Evolutionary conservation across 805 yeast genomes (phyloP).

Genomic region (Candida loeiensis): DNA sequence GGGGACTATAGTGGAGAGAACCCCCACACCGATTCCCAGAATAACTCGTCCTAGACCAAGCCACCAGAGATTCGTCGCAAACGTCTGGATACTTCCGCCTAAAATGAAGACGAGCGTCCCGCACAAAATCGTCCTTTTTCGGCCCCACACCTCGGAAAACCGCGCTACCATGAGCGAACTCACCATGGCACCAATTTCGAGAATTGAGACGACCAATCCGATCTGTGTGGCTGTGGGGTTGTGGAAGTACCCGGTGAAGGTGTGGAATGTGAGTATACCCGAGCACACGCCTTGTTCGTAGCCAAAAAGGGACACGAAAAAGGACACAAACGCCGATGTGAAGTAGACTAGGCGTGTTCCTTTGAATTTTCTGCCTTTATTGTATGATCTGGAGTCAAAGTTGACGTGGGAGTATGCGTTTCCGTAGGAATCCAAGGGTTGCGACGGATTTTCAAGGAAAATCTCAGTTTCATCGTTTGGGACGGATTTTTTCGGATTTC

Average conservation of each 20-base stretch:
- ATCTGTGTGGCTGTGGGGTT: conserved; percentile 71
- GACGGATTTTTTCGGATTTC: not conserved
- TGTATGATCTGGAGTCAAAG: conserved; percentile 33
- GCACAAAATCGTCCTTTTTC: conserved; percentile 71
- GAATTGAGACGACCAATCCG: conserved; percentile 84
- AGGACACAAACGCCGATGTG: conserved; percentile 43
- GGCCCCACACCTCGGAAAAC: conserved; percentile 74
- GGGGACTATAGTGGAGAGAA: conserved; percentile 80
- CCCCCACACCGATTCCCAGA: conserved; percentile 84
- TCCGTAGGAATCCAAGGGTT: conserved; percentile 29
- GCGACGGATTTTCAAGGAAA: too few species aligned
- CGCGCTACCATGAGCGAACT: conserved; percentile 77
- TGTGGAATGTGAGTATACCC: conserved; percentile 72
- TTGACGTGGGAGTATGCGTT: conserved; percentile 34
- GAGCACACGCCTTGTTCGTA: conserved; percentile 79
- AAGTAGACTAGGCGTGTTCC: conserved; percentile 40
- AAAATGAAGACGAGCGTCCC: conserved; percentile 76
- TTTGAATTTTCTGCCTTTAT: conserved; percentile 30
- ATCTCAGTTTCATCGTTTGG: too few species aligned
- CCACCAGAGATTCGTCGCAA: conserved; percentile 48
- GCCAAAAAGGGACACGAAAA: conserved; percentile 40
- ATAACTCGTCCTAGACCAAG: conserved; percentile 75
- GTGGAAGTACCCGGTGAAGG: conserved; percentile 66
- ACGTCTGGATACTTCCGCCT: conserved; percentile 75
- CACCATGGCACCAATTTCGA: conserved; percentile 83